These are phyloP conservation scores for Cichorium intybus DNA, from an alignment of 140 eudicot species.

Conservation along the genomic window DNA sequence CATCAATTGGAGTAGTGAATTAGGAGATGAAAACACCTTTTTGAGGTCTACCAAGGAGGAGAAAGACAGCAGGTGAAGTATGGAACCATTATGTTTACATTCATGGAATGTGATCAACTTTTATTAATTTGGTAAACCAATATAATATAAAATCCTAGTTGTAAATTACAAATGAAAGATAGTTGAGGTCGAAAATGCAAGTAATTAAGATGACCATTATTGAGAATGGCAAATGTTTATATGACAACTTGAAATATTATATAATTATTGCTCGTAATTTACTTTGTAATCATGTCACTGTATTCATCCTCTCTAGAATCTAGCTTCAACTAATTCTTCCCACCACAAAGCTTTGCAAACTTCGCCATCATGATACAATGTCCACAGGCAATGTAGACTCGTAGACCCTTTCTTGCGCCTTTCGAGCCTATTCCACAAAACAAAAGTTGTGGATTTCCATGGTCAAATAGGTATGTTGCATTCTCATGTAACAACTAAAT, in stretches of 20 bases:
- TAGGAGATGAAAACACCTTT: no score
- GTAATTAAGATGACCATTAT: not conserved
- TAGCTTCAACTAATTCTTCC: not conserved
- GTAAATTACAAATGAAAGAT: no score
- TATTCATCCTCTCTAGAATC: not conserved
- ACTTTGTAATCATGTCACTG: not conserved
- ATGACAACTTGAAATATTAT: not conserved
- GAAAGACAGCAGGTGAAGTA: no score
- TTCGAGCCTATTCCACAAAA: constrained; percentile 48
- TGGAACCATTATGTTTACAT: no score
- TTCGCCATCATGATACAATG: constrained; percentile 25
- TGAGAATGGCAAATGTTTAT: not conserved
- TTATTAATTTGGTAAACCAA: no score
- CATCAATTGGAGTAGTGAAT: no score
- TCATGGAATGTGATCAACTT: no score
- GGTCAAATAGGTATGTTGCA: not conserved
- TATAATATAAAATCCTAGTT: no score
- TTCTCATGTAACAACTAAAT: not conserved
- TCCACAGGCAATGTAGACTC: constrained; percentile 55
- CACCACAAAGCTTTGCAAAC: not conserved
- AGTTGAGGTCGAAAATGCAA: not conserved
- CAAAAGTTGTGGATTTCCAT: not conserved
- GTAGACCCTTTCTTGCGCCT: constrained; percentile 63
- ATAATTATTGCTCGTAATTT: not conserved
- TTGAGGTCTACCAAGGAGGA: no score